Percentiles rank a stretch among this genome's conserved stretches.
These are phyloP conservation scores for Arachnopeziza araneosa DNA, from an alignment of 2,329 filamentous ascomycete genomes.

Conservation along the genomic window DNA sequence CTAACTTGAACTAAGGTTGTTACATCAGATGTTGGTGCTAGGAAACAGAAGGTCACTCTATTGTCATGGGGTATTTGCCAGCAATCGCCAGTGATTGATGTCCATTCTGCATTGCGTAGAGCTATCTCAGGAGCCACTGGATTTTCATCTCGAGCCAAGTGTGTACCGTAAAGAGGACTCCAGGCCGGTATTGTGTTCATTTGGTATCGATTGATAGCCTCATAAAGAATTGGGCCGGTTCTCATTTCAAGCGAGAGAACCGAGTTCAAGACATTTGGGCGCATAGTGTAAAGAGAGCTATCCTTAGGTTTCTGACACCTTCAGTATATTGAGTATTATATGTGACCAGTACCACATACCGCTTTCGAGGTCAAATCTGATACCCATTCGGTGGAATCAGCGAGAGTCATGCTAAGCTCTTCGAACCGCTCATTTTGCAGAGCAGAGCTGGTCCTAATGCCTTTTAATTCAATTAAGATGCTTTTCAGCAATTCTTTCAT, in stretches of 20 bases:
- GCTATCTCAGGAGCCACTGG: background rate
- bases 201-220: slow-evolving; percentile 1
- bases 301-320: background rate
- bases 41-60: slow-evolving; percentile 8
- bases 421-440: background rate
- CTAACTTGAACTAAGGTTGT: slow-evolving; percentile 1
- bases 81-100: slow-evolving; percentile 3
- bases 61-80: slow-evolving; percentile 13
- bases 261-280: background rate
- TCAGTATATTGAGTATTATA: background rate
- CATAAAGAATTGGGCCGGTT: slow-evolving; percentile 1
- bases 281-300: background rate
- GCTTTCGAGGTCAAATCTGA: background rate
- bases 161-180: background rate
- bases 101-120: slow-evolving; percentile 3
- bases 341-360: background rate
- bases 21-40: background rate
- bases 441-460: background rate
- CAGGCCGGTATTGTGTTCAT: background rate
- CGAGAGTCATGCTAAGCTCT: background rate
- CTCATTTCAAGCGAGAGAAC: background rate
- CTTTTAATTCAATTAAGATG: background rate
- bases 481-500: background rate
- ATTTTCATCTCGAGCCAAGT: background rate
- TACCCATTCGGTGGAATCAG: background rate